Evolutionary conservation across 768 basidiomycete species (phyloP).

Genomic region (Glaciozyma martinii): DNA sequence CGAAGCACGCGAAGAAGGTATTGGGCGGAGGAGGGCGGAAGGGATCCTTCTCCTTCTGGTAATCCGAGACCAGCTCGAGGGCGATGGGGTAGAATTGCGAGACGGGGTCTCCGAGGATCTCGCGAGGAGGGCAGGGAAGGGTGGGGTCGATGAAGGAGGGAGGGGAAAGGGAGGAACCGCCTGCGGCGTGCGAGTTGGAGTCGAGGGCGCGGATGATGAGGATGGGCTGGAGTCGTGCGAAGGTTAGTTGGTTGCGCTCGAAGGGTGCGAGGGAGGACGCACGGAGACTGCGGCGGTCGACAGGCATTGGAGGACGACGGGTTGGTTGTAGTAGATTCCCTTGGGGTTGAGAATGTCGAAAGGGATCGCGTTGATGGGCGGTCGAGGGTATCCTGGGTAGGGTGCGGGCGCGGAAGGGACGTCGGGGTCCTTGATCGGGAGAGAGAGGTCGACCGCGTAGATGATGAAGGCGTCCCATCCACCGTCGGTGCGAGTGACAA

Average conservation of each 20-base stretch:
- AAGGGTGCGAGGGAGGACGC: not conserved
- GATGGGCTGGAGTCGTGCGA: slow-evolving; percentile 49
- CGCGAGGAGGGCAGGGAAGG: slow-evolving; percentile 69
- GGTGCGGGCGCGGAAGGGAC: slow-evolving; percentile 67
- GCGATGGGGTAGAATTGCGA: slow-evolving; percentile 94
- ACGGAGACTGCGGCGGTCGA: slow-evolving; percentile 80
- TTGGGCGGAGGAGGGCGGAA: slow-evolving; percentile 47
- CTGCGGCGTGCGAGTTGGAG: slow-evolving; percentile 77
- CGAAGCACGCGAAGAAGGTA: slow-evolving; percentile 81
- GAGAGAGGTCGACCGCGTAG: slow-evolving; percentile 90
- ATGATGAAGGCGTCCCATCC: slow-evolving; percentile 94
- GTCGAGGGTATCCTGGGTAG: slow-evolving; percentile 84
- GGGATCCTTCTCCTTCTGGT: slow-evolving; percentile 44
- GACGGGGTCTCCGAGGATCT: slow-evolving; percentile 86
- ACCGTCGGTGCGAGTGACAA: slow-evolving; percentile 72
- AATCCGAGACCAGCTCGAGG: slow-evolving; percentile 64
- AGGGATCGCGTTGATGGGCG: slow-evolving; percentile 80
- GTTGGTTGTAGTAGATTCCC: slow-evolving; percentile 92
- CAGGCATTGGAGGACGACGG: slow-evolving; percentile 86
- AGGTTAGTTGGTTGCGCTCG: not conserved
- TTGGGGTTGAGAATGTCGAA: slow-evolving; percentile 67
- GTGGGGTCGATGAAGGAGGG: slow-evolving; percentile 48
- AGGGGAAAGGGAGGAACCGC: slow-evolving; percentile 80
- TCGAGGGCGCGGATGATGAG: slow-evolving; percentile 92
- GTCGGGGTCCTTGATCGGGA: slow-evolving; percentile 66